Evolutionary conservation across 2,329 filamentous ascomycete genomes (phyloP).

Genomic region (Scedosporium apiospermum): DNA sequence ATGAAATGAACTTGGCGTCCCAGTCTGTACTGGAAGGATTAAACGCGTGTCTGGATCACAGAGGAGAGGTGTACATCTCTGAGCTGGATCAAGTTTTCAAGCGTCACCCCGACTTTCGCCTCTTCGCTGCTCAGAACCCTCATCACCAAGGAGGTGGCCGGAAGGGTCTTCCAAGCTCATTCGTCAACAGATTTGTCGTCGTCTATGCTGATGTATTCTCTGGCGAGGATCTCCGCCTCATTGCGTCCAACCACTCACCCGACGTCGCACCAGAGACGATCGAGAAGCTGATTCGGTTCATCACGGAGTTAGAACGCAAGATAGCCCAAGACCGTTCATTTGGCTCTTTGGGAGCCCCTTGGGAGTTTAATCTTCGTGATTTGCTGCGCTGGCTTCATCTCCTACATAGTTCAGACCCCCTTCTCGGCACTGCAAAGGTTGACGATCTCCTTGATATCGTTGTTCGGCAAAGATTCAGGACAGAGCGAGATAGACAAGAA

Average conservation of each 20-base stretch:
- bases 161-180: constrained; percentile 89
- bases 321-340: constrained; percentile 52
- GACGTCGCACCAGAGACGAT: constrained; percentile 49
- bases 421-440: constrained; percentile 50
- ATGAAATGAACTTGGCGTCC: constrained; percentile 98
- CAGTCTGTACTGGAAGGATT: constrained; percentile 94
- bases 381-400: constrained; percentile 80
- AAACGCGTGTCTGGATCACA: constrained; percentile 92
- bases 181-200: constrained; percentile 96
- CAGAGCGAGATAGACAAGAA: constrained; percentile 53
- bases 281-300: constrained; percentile 63
- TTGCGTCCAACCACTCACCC: constrained; percentile 72
- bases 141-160: constrained; percentile 94
- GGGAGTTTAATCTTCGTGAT: constrained; percentile 93
- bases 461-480: constrained; percentile 81
- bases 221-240: constrained; percentile 68
- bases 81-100: constrained; percentile 92
- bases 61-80: constrained; percentile 90
- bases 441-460: constrained; percentile 74
- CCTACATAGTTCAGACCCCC: constrained; percentile 41
- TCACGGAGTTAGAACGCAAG: constrained; percentile 68
- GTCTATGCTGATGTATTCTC: constrained; percentile 92
- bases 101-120: constrained; percentile 78
- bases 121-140: constrained; percentile 95
- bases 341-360: constrained; percentile 63